Evolutionary conservation across 805 yeast species (phyloP), one percentile per base, ranked within the genome.

Genomic region (Candida krabiensis): DNA sequence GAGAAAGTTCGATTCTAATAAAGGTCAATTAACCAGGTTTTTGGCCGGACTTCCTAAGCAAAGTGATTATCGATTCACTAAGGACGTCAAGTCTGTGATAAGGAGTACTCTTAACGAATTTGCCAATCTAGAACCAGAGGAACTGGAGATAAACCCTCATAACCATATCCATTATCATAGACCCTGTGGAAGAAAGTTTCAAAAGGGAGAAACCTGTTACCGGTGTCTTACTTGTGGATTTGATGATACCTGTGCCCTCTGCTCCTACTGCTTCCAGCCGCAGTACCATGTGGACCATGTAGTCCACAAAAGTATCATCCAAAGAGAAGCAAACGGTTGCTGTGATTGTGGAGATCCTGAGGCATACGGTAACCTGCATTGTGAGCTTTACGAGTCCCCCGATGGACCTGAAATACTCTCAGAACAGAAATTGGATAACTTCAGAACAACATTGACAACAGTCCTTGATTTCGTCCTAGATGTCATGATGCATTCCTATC

Each of bases 311-410:
- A 69, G 77, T 27, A 77, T 85, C 5, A 75, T 83, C 40, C 77
- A 76, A 29, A 68, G 86, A 36, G 84, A 78, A 43, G 83, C 71
- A 42, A 77, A 90, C 26, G 93, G 93, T 0, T 84, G 83, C 14
- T 85, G 95, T 58, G 96, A 87, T 54, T 87, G 96, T 59, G 96
- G 96, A 4, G 96, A 88, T 53, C 77, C 80, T 0, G 95, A 86
- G 53, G 95, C 95, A 0, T 88, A 95, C 89, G 60, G 59, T 12
- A 61, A 69, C 1, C 64, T 79, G 29, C 53, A 64, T 11, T 87
- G 96, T 56, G 67, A 68, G 14, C 55, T 70, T 33, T 62, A 60
- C 30, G 38, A 36, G 2, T 18, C 41, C 0, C 31, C 26, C 4
- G 19, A 21, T 11, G 21, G 30, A 9, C 38, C 33, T 13, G 37